phyloP scores from a whole-genome alignment of 129 eudicot species.

The Tagetes patula region DNA sequence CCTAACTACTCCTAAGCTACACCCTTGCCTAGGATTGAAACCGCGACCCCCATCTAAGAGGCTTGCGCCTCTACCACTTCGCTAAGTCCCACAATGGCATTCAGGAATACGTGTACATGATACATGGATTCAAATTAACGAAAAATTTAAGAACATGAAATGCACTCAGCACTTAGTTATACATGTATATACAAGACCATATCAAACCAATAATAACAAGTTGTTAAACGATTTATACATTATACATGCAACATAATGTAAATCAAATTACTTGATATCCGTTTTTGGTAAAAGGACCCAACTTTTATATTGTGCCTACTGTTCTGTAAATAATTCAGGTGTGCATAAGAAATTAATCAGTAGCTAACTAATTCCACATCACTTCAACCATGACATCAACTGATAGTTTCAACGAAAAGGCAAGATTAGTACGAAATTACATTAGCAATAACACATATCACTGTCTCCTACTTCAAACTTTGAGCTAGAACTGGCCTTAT shows the following conservation, averaged over 20 bases:
- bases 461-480: neutral
- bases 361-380: neutral
- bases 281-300: neutral
- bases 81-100: too few species aligned
- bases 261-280: neutral
- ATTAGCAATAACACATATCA: neutral
- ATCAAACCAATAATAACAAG: neutral
- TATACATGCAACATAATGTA: neutral
- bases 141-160: neutral
- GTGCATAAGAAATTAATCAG: neutral
- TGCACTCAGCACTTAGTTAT: neutral
- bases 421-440: neutral
- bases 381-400: conserved; percentile 17
- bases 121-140: neutral
- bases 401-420: conserved; percentile 1
- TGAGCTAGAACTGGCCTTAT: too few species aligned
- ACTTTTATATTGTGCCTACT: neutral
- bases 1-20: too few species aligned
- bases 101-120: neutral
- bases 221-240: neutral
- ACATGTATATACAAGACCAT: neutral
- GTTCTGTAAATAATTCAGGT: neutral
- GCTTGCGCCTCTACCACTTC: too few species aligned
- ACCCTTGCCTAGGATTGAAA: too few species aligned
- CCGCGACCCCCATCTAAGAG: too few species aligned